Conservation (phyloP, 495 filamentous ascomycete species). For the Penicillium macrosclerotiorum region DNA sequence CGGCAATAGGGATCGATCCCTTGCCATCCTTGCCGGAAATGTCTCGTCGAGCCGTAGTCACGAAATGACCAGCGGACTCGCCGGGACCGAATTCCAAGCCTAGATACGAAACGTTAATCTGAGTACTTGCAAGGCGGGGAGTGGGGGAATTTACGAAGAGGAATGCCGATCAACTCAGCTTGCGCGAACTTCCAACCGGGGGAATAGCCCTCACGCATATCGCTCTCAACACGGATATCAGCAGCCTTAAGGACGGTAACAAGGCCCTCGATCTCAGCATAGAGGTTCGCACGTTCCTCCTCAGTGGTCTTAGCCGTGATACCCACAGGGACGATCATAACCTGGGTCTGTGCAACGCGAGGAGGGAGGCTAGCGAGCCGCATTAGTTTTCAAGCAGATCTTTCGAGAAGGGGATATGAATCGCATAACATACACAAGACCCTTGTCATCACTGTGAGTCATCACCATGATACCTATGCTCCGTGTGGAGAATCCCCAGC, state of each 20-base stretch:
- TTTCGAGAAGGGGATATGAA: no score
- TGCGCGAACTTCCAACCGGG: conserved; percentile 98
- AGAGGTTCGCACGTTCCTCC: conserved; percentile 69
- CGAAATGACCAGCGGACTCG: conserved; percentile 77
- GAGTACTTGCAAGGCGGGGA: no score
- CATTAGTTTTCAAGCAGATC: no score
- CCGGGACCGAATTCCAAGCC: conserved; percentile 95
- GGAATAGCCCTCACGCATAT: conserved; percentile 81
- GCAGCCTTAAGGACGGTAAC: conserved; percentile 60
- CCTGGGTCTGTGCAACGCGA: conserved; percentile 79
- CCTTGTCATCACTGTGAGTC: conserved; percentile 93
- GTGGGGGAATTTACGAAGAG: no score
- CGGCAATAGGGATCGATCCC: conserved; percentile 66
- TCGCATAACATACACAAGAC: no score
- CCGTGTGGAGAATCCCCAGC: conserved; percentile 94
- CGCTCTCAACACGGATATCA: conserved; percentile 68
- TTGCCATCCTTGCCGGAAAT: conserved; percentile 66
- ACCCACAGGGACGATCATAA: conserved; percentile 88
- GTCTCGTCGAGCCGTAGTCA: conserved; percentile 84
- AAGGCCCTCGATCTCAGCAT: conserved; percentile 68
- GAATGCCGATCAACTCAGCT: conserved; percentile 93
- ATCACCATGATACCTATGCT: conserved; percentile 97
- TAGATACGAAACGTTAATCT: no score
- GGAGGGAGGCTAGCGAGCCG: no score
- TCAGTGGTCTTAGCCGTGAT: conserved; percentile 80